Percentiles rank a stretch among this genome's conserved stretches.
Evolutionary conservation across 1,139 yeast species (phyloP).

Genomic region (Arxiozyma telluris): DNA sequence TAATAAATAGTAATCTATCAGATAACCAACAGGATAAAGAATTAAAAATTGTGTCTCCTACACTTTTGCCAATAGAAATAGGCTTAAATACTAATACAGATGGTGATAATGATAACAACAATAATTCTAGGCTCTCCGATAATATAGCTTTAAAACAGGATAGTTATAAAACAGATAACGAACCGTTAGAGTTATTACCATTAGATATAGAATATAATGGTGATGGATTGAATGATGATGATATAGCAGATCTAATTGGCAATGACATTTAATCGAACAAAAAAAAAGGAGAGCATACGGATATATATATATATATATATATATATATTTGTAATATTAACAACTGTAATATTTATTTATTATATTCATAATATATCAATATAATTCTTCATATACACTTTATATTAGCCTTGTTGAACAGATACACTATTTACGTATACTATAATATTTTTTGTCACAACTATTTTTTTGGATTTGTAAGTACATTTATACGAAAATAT

Average conservation of each 20-base stretch:
- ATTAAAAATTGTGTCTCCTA: background rate
- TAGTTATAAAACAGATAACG: background rate
- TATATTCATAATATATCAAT: background rate
- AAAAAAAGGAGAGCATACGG: background rate
- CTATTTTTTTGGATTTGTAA: too few relatives aligned
- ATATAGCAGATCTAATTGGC: conserved; percentile 10
- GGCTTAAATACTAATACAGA: background rate
- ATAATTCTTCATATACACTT: too few relatives aligned
- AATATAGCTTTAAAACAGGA: too few relatives aligned
- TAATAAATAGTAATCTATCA: too few relatives aligned
- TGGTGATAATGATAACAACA: background rate
- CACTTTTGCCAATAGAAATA: conserved; percentile 6
- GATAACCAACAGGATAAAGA: background rate
- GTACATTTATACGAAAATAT: too few relatives aligned
- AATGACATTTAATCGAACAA: background rate
- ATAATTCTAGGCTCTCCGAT: background rate
- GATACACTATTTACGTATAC: too few relatives aligned
- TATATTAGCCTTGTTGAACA: too few relatives aligned
- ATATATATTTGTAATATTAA: background rate
- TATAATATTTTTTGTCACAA: too few relatives aligned
- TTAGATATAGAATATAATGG: conserved; percentile 10
- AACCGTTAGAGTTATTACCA: background rate
- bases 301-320: background rate
- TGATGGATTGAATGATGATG: conserved; percentile 15
- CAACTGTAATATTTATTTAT: conserved; percentile 13